Evolutionary conservation across 768 basidiomycete species (phyloP).

Genomic region (Russula lepida): DNA sequence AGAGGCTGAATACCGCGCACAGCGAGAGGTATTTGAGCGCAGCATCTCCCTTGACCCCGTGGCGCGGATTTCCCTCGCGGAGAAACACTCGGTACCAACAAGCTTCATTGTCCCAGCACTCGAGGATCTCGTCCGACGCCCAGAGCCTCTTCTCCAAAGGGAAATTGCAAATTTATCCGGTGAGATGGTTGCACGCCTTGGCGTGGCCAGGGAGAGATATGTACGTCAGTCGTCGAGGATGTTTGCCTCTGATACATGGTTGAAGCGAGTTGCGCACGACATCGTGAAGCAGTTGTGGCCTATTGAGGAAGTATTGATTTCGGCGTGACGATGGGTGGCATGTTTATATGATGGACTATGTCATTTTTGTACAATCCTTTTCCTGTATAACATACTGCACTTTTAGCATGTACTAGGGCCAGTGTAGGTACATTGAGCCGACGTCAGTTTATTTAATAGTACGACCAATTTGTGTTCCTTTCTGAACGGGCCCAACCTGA

Average conservation of each 20-base stretch:
- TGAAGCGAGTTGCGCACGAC: not conserved
- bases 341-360: not conserved
- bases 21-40: constrained; percentile 4
- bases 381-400: not conserved
- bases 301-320: not conserved
- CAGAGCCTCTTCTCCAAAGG: not conserved
- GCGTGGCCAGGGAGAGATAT: not conserved
- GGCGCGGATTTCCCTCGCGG: not conserved
- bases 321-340: not conserved
- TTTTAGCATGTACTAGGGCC: too few relatives aligned
- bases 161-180: not conserved
- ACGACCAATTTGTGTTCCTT: too few relatives aligned
- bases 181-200: not conserved
- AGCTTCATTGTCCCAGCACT: not conserved
- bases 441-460: too few relatives aligned
- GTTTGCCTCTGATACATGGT: not conserved
- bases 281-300: not conserved
- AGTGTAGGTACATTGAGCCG: too few relatives aligned
- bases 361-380: not conserved
- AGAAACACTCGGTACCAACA: not conserved
- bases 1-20: constrained; percentile 5
- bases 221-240: not conserved
- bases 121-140: not conserved
- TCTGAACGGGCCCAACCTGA: too few relatives aligned
- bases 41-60: not conserved